A percentile compares a stretch with the other conserved stretches of the same genome.
Conservation (phyloP, 495 filamentous ascomycete species). For the Acidiella bohemica region DNA sequence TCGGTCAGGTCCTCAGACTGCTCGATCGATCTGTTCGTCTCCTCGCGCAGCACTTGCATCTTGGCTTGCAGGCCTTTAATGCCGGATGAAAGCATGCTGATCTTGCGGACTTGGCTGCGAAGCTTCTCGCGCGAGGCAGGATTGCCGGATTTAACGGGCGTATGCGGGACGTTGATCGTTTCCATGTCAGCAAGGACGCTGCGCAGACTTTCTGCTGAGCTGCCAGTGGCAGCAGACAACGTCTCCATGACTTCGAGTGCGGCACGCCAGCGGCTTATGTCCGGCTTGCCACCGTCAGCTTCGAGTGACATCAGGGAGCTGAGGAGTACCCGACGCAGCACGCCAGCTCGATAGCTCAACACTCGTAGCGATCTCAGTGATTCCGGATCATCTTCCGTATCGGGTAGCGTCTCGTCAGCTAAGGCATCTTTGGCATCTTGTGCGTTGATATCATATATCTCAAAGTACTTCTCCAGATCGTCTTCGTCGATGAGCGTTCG, state of each 20-base stretch:
- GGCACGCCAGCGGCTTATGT: slow-evolving; percentile 66
- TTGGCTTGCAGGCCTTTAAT: slow-evolving; percentile 90
- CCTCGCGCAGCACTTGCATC: slow-evolving; percentile 82
- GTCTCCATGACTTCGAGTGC: slow-evolving; percentile 62
- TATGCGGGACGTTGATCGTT: slow-evolving; percentile 45
- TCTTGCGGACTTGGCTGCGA: slow-evolving; percentile 68
- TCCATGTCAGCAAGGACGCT: slow-evolving; percentile 71
- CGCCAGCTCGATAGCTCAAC: slow-evolving; percentile 64
- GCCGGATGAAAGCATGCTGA: slow-evolving; percentile 76
- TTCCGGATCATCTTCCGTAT: slow-evolving; percentile 58
- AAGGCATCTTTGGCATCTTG: slow-evolving; percentile 59
- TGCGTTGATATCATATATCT: slow-evolving; percentile 79
- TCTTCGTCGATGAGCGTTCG: slow-evolving; percentile 59
- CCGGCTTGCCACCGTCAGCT: slow-evolving; percentile 67
- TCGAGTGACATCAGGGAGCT: slow-evolving; percentile 78
- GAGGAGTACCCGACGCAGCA: slow-evolving; percentile 65
- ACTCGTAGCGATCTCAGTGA: slow-evolving; percentile 68
- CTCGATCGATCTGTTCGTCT: slow-evolving; percentile 64
- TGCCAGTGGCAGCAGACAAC: slow-evolving; percentile 35
- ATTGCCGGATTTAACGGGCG: slow-evolving; percentile 39
- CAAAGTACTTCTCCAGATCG: slow-evolving; percentile 78
- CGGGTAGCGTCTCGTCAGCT: slow-evolving; percentile 29
- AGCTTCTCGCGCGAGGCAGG: slow-evolving; percentile 63
- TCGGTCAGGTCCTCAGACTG: slow-evolving; percentile 59
- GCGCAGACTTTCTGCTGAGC: slow-evolving; percentile 44